These are phyloP conservation scores for Botryococcus braunii DNA, from an alignment of 163 green algal species.

Conservation along the genomic window DNA sequence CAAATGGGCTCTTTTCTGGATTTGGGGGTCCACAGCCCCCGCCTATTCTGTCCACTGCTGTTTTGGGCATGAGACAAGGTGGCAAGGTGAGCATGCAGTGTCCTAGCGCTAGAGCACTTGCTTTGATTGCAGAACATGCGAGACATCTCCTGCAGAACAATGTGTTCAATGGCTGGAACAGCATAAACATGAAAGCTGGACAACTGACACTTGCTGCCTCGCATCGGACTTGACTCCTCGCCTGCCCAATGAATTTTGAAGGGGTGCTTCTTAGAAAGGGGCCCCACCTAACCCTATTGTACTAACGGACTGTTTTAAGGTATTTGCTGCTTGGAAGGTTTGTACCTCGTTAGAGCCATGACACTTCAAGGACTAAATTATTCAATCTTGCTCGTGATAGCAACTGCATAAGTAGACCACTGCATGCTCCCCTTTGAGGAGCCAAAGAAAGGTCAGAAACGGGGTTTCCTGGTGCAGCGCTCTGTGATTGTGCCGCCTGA, in stretches of 20 bases:
- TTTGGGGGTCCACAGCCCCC: constrained; percentile 66
- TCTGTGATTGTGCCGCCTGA: constrained; percentile 61
- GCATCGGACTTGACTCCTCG: too few species aligned
- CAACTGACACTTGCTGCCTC: too few species aligned
- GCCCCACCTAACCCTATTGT: background rate
- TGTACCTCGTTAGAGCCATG: too few species aligned
- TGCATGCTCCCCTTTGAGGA: too few species aligned
- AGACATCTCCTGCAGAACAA: background rate
- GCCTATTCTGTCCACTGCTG: constrained; percentile 54
- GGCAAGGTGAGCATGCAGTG: constrained; percentile 48
- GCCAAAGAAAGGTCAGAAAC: too few species aligned
- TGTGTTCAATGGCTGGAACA: background rate
- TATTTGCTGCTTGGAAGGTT: background rate
- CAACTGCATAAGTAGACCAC: background rate
- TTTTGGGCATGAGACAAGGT: constrained; percentile 72
- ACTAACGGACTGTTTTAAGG: background rate
- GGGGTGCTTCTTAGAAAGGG: too few species aligned
- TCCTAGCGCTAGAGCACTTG: too few species aligned
- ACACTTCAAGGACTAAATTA: constrained; percentile 1
- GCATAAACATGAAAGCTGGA: background rate
- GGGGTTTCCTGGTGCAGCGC: constrained; percentile 31
- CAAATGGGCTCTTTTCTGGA: constrained; percentile 58
- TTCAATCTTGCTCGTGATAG: background rate
- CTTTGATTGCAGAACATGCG: background rate
- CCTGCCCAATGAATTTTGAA: too few species aligned